Conservation (phyloP, 2,329 filamentous ascomycete species). For the Colletotrichum navitas region DNA sequence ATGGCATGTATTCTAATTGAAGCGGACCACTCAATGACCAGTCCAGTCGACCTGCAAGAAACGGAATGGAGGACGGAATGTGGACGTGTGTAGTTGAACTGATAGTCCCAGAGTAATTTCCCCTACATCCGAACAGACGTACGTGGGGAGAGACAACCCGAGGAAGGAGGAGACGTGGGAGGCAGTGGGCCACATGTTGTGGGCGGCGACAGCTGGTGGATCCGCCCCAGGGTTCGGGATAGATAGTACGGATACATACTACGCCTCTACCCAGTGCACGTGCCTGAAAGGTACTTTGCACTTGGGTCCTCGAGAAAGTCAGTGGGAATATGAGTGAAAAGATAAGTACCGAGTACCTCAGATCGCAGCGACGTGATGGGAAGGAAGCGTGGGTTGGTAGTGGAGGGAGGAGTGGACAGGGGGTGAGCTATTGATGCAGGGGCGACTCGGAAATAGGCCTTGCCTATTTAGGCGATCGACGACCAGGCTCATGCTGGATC, state of each 20-base stretch:
- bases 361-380: not conserved
- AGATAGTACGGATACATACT: too few species aligned
- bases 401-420: too few species aligned
- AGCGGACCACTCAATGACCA: too few species aligned
- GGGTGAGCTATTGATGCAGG: not conserved
- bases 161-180: not conserved
- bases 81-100: conserved; percentile 1
- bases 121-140: not conserved
- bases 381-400: not conserved
- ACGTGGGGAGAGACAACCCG: not conserved
- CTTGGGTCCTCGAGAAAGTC: fast-evolving
- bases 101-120: not conserved
- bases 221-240: conserved; percentile 24
- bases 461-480: conserved; percentile 30
- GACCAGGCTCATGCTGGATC: conserved; percentile 15
- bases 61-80: not conserved
- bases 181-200: conserved; percentile 10
- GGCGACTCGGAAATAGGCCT: conserved; percentile 14
- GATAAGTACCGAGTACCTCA: not conserved
- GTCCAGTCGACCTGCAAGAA: too few species aligned
- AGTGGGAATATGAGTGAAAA: too few species aligned
- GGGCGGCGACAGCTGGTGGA: not conserved
- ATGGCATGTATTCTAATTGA: not conserved
- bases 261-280: too few species aligned
- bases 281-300: too few species aligned